A percentile compares a stretch with the other conserved stretches of the same genome.
Conservation (phyloP, 805 yeast genomes). For the Saccharomycopsis fodiens region DNA sequence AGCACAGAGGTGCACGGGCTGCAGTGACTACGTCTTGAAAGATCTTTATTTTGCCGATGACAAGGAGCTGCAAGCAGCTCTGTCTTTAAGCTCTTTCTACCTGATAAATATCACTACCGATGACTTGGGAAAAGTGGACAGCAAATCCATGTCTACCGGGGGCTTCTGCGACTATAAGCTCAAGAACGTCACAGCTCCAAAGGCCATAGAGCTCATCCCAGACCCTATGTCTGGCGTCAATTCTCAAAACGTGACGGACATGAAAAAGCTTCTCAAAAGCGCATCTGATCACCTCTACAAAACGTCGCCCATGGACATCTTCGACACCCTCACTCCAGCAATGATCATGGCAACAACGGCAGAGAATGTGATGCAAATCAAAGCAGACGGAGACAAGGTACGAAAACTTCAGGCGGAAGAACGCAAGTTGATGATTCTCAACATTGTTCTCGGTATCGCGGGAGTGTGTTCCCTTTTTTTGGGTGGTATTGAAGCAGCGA, state of each 20-base stretch:
- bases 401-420: conserved; percentile 2
- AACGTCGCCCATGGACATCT: conserved; percentile 6
- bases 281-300: conserved; percentile 5
- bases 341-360: conserved; percentile 1
- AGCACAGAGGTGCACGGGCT: background rate
- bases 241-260: conserved; percentile 6
- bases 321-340: conserved; percentile 11
- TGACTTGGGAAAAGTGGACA: background rate
- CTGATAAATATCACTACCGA: background rate
- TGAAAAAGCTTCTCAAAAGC: conserved; percentile 8
- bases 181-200: conserved; percentile 7
- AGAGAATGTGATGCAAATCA: conserved; percentile 4
- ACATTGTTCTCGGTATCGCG: conserved; percentile 10
- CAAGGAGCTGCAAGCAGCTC: background rate
- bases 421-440: conserved; percentile 9
- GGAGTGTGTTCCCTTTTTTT: conserved; percentile 13
- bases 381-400: conserved; percentile 3
- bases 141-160: background rate
- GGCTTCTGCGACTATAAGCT: conserved; percentile 1
- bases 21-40: background rate
- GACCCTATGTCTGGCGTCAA: conserved; percentile 7
- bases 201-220: conserved; percentile 7
- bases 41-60: conserved; percentile 5
- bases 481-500: conserved; percentile 5
- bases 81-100: conserved; percentile 4